phyloP scores from a whole-genome alignment of 2,329 filamentous ascomycete genomes.

The Lasiodiplodia citricola region DNA sequence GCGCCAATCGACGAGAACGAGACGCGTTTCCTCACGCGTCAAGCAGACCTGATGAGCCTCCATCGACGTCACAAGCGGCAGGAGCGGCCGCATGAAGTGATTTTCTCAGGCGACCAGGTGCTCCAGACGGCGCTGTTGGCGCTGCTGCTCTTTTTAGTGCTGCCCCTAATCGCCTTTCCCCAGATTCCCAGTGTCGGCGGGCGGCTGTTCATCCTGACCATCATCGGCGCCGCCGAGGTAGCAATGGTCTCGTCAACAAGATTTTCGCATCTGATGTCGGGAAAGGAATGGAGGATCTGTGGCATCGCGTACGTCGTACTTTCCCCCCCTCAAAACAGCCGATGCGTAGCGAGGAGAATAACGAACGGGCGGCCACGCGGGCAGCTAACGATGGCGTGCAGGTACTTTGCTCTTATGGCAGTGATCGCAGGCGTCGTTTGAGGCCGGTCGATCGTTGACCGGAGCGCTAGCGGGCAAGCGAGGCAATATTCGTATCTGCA shows the following conservation, averaged over 20 bases:
- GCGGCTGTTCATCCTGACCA: slow-evolving; percentile 45
- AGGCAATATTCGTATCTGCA: slow-evolving; percentile 23
- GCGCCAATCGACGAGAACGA: slow-evolving; percentile 65
- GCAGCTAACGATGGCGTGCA: slow-evolving; percentile 32
- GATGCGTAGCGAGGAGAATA: slow-evolving; percentile 13
- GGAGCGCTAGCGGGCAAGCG: slow-evolving; percentile 1
- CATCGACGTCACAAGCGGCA: slow-evolving; percentile 22
- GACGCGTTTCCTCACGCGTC: slow-evolving; percentile 62
- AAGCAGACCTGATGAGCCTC: slow-evolving; percentile 59
- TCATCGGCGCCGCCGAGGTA: slow-evolving; percentile 45
- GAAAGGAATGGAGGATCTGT: slow-evolving; percentile 47
- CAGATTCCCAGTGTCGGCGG: slow-evolving; percentile 50
- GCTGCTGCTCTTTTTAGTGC: slow-evolving; percentile 39
- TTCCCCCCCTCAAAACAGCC: slow-evolving; percentile 16
- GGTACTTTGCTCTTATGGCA: slow-evolving; percentile 49
- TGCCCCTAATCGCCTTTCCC: slow-evolving; percentile 50
- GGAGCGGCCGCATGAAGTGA: slow-evolving; percentile 10
- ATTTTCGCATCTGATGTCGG: slow-evolving; percentile 42
- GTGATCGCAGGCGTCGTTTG: slow-evolving; percentile 44
- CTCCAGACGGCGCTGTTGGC: slow-evolving; percentile 36
- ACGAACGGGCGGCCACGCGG: not conserved
- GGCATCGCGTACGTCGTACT: slow-evolving; percentile 46
- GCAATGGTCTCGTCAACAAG: slow-evolving; percentile 42
- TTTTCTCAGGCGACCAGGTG: slow-evolving; percentile 10
- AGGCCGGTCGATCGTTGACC: slow-evolving; percentile 9